phyloP scores from a whole-genome alignment of 164 flowering plant species.

The Vitis rupestris region DNA sequence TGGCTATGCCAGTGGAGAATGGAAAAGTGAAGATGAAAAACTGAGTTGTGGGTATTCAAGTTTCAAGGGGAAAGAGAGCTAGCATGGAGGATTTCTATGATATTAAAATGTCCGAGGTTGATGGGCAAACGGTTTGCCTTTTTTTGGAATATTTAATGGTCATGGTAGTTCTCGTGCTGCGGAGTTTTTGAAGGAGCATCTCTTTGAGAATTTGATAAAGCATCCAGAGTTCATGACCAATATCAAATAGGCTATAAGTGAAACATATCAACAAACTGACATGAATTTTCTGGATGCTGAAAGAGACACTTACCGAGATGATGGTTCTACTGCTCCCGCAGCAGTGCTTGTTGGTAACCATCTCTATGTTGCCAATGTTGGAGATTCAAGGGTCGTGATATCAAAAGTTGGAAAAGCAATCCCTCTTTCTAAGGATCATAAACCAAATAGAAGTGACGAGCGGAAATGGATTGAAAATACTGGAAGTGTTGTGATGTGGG shows the following conservation, averaged over 20 bases:
- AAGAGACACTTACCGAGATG: conserved; percentile 80
- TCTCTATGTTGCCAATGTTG: conserved; percentile 97
- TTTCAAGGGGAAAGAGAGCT: no score
- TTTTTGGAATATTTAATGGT: conserved; percentile 97
- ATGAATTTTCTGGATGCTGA: conserved; percentile 77
- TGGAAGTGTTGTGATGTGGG: conserved; percentile 99
- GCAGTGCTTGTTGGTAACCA: conserved; percentile 87
- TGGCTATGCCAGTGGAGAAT: conserved; percentile 74
- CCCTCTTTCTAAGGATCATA: conserved; percentile 94
- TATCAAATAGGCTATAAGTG: conserved; percentile 89
- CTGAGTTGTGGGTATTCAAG: conserved; percentile 14
- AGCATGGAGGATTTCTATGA: conserved; percentile 53
- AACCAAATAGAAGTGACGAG: conserved; percentile 95
- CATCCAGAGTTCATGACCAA: conserved; percentile 78
- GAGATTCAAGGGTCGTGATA: conserved; percentile 87
- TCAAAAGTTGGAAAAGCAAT: conserved; percentile 91
- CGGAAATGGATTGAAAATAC: conserved; percentile 95
- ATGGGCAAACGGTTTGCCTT: conserved; percentile 70
- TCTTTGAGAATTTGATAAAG: conserved; percentile 87
- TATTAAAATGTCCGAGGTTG: conserved; percentile 63
- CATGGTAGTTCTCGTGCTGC: conserved; percentile 99
- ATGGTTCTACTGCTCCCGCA: conserved; percentile 98
- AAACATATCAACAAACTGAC: conserved; percentile 82
- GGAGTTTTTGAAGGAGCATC: conserved; percentile 81
- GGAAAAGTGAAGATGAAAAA: conserved; percentile 40